These are phyloP conservation scores for Epichloe elymi DNA, from an alignment of 2,329 filamentous ascomycete species.

Conservation along the genomic window DNA sequence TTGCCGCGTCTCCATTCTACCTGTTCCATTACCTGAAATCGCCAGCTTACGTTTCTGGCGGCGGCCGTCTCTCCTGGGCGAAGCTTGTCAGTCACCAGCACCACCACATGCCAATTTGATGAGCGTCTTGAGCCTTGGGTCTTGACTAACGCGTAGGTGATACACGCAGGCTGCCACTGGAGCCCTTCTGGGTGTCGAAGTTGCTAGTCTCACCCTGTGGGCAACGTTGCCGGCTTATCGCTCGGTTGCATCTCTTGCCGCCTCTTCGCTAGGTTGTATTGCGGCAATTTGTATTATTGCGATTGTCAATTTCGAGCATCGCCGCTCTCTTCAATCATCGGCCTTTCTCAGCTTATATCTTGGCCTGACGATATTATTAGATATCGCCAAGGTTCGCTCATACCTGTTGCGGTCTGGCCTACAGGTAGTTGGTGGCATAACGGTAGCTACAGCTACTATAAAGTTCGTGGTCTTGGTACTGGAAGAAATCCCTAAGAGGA, in stretches of 20 bases:
- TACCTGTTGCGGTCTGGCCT: slow-evolving; percentile 3
- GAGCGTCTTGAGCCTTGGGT: too few relatives aligned
- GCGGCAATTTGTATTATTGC: slow-evolving; percentile 12
- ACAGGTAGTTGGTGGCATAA: slow-evolving; percentile 8
- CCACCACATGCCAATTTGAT: neutral
- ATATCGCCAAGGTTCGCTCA: slow-evolving; percentile 24
- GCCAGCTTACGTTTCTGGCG: slow-evolving; percentile 1
- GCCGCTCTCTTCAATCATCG: slow-evolving; percentile 25
- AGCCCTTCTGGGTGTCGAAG: slow-evolving; percentile 15
- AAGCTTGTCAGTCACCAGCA: slow-evolving; percentile 9
- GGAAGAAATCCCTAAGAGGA: slow-evolving; percentile 18
- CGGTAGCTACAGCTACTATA: slow-evolving; percentile 16
- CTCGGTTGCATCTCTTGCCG: slow-evolving; percentile 13
- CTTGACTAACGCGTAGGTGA: too few relatives aligned
- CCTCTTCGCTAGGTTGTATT: slow-evolving; percentile 15
- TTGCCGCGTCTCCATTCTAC: slow-evolving; percentile 4
- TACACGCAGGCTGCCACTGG: slow-evolving; percentile 10
- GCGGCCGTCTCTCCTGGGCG: slow-evolving; percentile 6
- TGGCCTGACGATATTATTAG: slow-evolving; percentile 25
- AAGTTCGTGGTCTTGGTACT: slow-evolving; percentile 22
- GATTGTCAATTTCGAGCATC: slow-evolving; percentile 20
- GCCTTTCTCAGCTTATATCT: slow-evolving; percentile 26
- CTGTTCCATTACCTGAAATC: slow-evolving; percentile 5
- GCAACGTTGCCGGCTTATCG: slow-evolving; percentile 5
- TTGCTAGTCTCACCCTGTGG: slow-evolving; percentile 14